phyloP scores from a whole-genome alignment of 1,284 basidiomycete species.

The Trichosporon sp. region DNA sequence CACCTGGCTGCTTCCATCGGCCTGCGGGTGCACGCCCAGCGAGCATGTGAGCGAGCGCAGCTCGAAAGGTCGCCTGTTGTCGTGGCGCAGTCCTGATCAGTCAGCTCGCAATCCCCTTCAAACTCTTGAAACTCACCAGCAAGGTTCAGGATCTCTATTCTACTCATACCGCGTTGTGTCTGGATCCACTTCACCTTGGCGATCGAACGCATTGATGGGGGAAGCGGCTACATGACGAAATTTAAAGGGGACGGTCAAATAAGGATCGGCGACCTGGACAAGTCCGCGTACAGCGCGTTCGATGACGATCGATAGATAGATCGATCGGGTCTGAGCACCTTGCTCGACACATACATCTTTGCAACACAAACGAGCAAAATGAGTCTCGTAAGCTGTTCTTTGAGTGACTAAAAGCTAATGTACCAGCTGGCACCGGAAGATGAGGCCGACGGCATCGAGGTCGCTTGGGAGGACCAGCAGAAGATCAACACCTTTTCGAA shows the following conservation, averaged over 20 bases:
- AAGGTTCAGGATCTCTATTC: conserved; percentile 22
- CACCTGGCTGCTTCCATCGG: conserved; percentile 79
- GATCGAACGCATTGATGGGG: neutral
- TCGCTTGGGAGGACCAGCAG: conserved; percentile 95
- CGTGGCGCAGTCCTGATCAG: conserved; percentile 60
- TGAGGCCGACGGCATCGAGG: conserved; percentile 70
- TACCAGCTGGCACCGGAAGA: conserved; percentile 61
- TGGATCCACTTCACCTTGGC: neutral
- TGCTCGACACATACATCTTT: neutral
- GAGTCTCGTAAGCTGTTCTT: conserved; percentile 28
- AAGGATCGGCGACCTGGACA: neutral
- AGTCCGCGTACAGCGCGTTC: neutral
- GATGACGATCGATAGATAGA: neutral
- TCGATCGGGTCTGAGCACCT: neutral
- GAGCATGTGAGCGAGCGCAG: conserved; percentile 75
- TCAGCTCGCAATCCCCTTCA: neutral
- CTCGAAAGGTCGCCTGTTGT: conserved; percentile 84
- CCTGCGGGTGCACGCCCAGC: conserved; percentile 64
- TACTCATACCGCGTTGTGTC: conserved; percentile 2
- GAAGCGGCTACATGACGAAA: neutral
- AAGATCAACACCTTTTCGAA: conserved; percentile 90
- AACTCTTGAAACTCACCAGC: conserved; percentile 10
- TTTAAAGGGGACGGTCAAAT: neutral
- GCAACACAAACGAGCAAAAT: conserved; percentile 13
- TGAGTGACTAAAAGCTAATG: neutral